Conservation (phyloP, 2,329 filamentous ascomycete genomes). For the Phoma sp. region DNA sequence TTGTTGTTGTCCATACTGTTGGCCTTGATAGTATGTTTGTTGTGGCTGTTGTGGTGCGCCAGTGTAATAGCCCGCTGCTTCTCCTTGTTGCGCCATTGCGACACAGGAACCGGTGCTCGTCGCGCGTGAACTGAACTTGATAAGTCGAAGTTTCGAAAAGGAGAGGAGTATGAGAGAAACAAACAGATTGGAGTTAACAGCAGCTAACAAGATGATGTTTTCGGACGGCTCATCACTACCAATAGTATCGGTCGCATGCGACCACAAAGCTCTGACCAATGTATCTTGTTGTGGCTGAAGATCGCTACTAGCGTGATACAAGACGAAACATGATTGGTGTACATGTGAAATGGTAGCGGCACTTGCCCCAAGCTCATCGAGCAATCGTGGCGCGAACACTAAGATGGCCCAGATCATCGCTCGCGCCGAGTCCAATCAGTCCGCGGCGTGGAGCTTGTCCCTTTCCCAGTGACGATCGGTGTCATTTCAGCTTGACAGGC, state of each 20-base stretch:
- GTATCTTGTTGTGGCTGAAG: slow-evolving; percentile 22
- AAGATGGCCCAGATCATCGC: slow-evolving; percentile 10
- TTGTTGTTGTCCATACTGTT: slow-evolving; percentile 26
- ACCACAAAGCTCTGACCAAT: slow-evolving; percentile 13
- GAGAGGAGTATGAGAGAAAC: background rate
- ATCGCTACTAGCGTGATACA: slow-evolving; percentile 14
- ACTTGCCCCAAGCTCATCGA: background rate
- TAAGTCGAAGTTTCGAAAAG: background rate
- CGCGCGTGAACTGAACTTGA: background rate
- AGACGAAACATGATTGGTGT: slow-evolving; percentile 2
- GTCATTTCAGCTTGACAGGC: slow-evolving; percentile 7
- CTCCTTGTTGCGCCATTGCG: slow-evolving; percentile 43
- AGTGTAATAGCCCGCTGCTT: slow-evolving; percentile 51
- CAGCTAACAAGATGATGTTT: slow-evolving; percentile 20
- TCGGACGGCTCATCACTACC: slow-evolving; percentile 24
- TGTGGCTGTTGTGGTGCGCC: slow-evolving; percentile 30
- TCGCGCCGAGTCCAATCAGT: background rate
- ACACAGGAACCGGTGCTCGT: background rate
- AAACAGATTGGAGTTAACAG: slow-evolving; percentile 10
- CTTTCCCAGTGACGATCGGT: slow-evolving; percentile 5
- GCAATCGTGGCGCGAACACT: slow-evolving; percentile 13
- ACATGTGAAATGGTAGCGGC: slow-evolving; percentile 2
- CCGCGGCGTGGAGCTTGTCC: slow-evolving; percentile 12
- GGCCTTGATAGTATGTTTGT: slow-evolving; percentile 38
- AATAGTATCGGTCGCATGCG: slow-evolving; percentile 7